Evolutionary conservation across 768 basidiomycete species (phyloP).

Genomic region (Pulveroboletus sp.): DNA sequence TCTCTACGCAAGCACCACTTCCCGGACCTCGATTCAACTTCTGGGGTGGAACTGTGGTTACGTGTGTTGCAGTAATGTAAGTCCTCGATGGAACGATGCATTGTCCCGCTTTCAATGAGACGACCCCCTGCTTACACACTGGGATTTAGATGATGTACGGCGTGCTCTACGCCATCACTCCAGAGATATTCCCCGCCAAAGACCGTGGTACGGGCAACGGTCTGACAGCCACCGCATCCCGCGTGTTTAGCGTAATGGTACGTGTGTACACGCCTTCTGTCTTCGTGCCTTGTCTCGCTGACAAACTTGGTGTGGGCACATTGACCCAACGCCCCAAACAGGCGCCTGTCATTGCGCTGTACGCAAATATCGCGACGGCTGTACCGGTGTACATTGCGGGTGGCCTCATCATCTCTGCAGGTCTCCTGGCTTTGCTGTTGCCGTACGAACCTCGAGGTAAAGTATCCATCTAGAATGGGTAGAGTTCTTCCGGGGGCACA

Average conservation of each 20-base stretch:
- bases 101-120: not conserved
- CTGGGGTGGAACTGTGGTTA: slow-evolving; percentile 82
- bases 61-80: slow-evolving; percentile 56
- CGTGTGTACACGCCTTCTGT: not conserved
- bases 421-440: slow-evolving; percentile 53
- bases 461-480: slow-evolving; percentile 52
- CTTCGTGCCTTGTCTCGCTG: not conserved
- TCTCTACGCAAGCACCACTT: slow-evolving; percentile 72
- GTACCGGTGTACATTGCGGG: slow-evolving; percentile 73
- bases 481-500: not conserved
- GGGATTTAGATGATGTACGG: slow-evolving; percentile 62
- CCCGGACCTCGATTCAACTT: slow-evolving; percentile 59
- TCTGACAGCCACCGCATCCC: slow-evolving; percentile 51
- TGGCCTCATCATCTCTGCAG: slow-evolving; percentile 56
- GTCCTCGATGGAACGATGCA: slow-evolving; percentile 12
- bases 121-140: not conserved
- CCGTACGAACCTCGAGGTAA: slow-evolving; percentile 77
- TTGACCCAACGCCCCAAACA: slow-evolving; percentile 16
- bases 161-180: slow-evolving; percentile 64
- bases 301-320: not conserved
- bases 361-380: slow-evolving; percentile 56
- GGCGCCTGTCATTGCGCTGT: slow-evolving; percentile 71
- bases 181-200: slow-evolving; percentile 68
- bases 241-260: slow-evolving; percentile 69
- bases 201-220: slow-evolving; percentile 72